Percentiles rank a stretch among this genome's conserved stretches.
Conservation (phyloP, 805 yeast species). For the Priceomyces medius region DNA sequence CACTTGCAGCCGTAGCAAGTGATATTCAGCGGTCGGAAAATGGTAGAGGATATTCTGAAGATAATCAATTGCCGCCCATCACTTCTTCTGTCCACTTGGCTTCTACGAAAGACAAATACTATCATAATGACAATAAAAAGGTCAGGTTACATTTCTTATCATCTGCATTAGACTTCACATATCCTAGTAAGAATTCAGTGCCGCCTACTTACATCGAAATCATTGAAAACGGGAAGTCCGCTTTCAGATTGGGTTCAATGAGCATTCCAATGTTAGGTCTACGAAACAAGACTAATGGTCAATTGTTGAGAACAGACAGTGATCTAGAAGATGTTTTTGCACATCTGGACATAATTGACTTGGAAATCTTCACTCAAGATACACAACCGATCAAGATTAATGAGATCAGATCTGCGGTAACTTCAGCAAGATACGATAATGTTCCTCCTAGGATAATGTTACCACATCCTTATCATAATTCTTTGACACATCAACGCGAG, state of each 20-base stretch:
- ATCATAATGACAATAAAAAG: slow-evolving; percentile 23
- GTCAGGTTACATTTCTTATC: slow-evolving; percentile 51
- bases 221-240: slow-evolving; percentile 70
- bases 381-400: slow-evolving; percentile 35
- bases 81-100: not conserved
- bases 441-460: slow-evolving; percentile 27
- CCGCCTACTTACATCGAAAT: slow-evolving; percentile 80
- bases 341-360: slow-evolving; percentile 28
- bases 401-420: slow-evolving; percentile 34
- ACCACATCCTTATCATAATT: slow-evolving; percentile 32
- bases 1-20: slow-evolving; percentile 37
- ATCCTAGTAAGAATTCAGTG: slow-evolving; percentile 61
- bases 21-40: slow-evolving; percentile 16
- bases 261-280: slow-evolving; percentile 23
- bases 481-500: slow-evolving; percentile 2
- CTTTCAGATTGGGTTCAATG: slow-evolving; percentile 47
- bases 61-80: not conserved
- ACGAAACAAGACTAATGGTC: slow-evolving; percentile 24
- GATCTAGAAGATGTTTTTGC: slow-evolving; percentile 41
- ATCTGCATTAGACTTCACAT: slow-evolving; percentile 61
- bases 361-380: slow-evolving; percentile 37
- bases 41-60: not conserved
- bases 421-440: slow-evolving; percentile 16
- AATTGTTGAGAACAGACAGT: slow-evolving; percentile 28
- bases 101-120: slow-evolving; percentile 25